These are phyloP conservation scores for Termitomyces sp. DNA, from an alignment of 768 basidiomycete species.

Conservation along the genomic window DNA sequence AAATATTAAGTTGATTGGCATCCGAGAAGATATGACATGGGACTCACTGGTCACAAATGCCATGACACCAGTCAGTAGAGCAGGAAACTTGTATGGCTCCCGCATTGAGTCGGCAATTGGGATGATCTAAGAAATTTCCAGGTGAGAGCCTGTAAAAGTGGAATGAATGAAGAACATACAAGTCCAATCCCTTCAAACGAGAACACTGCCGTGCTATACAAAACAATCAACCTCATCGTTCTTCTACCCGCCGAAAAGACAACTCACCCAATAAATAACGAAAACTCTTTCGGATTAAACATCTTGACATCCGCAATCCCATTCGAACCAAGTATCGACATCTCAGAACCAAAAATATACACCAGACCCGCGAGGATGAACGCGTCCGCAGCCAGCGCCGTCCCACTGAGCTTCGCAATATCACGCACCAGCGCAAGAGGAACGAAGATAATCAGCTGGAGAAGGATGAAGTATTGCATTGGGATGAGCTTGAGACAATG, in stretches of 20 bases:
- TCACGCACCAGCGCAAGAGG: conserved; percentile 89
- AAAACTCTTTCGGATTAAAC: conserved; percentile 89
- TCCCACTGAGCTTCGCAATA: conserved; percentile 90
- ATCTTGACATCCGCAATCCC: conserved; percentile 79
- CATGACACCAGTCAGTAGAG: conserved; percentile 88
- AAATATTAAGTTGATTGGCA: background rate
- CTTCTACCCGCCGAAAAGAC: background rate
- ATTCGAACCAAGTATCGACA: conserved; percentile 54
- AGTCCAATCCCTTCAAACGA: conserved; percentile 98
- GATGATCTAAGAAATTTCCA: conserved; percentile 51
- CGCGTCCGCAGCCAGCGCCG: conserved; percentile 89
- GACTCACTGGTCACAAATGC: conserved; percentile 65
- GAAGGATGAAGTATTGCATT: conserved; percentile 76
- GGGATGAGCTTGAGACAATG: conserved; percentile 66
- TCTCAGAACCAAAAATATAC: conserved; percentile 88
- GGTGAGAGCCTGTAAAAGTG: background rate
- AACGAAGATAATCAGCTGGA: conserved; percentile 83
- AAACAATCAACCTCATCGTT: background rate
- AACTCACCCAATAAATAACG: conserved; percentile 85
- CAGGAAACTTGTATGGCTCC: conserved; percentile 91
- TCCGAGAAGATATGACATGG: background rate
- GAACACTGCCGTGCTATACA: conserved; percentile 86
- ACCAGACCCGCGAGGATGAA: conserved; percentile 89
- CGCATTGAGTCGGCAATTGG: conserved; percentile 98
- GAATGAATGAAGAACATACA: conserved; percentile 35